Base-by-base conservation (phyloP, 1,139 yeast genomes). In the Sugiyamaella novakii region DNA sequence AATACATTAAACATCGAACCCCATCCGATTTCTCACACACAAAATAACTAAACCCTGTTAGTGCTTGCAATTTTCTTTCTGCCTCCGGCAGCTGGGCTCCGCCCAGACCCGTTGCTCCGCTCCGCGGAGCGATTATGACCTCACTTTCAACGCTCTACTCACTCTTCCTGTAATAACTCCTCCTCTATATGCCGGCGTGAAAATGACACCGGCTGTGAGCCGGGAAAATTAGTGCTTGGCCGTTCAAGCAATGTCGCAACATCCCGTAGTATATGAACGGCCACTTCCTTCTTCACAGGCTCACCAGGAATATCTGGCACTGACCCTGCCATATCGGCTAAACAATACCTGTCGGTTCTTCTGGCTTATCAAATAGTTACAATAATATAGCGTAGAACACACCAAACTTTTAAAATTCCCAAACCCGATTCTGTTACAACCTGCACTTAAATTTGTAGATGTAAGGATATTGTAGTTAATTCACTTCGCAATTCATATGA, bases 1-100 rank as follows among this genome's bases (percentile, higher is more conserved):
- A 83, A 61, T 86, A 91, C 61, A 87, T 72, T 37, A 92, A 71
- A 53, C 95, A 87, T 49, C 99, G 74, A 47, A 92, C 72, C 0
- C 99, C 99, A 67, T 94, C 98, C 0, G 95, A 82, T 66, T 94
- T 94, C 63, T 94, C 99, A 70, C 98, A 92, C 0, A 92, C 98
- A 60, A 81, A 84, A 64, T 89, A 92, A 60, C 56, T 53, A 29
- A 5, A 5, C 15, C 10, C 59, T 52, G 36, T 46, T 35, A 42
- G n/a, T n/a, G n/a, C n/a, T n/a, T n/a, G n/a, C n/a, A n/a, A n/a
- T n/a, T n/a, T n/a, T 18, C 7, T 6, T 12, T 17, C 8, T 6
- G 24, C 38, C 38, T 15, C 38, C 38, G 19, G 33, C 33, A 10
- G 33, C 17, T n/a, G 33, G 33, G 33, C 33, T 5, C 33, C 10